phyloP scores from a whole-genome alignment of 1,284 basidiomycete genomes.

The Sporisorium sorghi region DNA sequence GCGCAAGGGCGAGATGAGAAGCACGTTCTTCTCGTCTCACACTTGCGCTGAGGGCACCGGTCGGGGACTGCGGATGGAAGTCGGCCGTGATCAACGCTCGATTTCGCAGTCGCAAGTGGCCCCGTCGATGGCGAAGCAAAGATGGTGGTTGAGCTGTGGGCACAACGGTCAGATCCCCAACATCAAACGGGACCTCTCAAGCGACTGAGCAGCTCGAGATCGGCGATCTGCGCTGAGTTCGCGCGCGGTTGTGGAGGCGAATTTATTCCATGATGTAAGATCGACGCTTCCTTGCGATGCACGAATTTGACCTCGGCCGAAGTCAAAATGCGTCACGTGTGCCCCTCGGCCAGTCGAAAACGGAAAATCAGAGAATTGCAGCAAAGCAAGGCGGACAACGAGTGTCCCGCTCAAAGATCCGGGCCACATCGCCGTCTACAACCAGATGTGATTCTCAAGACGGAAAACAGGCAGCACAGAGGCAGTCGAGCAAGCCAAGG shows the following conservation, averaged over 20 bases:
- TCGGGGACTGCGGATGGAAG: not conserved
- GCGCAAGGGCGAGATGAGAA: constrained; percentile 3
- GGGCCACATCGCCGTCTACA: not conserved
- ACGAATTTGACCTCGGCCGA: not conserved
- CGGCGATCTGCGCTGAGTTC: not conserved
- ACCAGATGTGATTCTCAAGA: not conserved
- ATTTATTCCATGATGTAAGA: not conserved
- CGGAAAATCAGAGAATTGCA: not conserved
- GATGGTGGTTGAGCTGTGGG: too few species aligned
- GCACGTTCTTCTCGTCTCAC: not conserved
- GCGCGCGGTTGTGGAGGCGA: not conserved
- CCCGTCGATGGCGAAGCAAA: too few species aligned
- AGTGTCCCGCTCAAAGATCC: constrained; percentile 1
- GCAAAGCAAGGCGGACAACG: not conserved
- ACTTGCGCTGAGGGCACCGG: not conserved
- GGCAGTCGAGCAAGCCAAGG: too few species aligned
- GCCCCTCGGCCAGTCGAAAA: not conserved
- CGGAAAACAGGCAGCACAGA: not conserved
- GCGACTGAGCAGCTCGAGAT: not conserved
- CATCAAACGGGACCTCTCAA: too few species aligned
- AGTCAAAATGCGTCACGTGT: not conserved
- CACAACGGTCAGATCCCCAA: too few species aligned
- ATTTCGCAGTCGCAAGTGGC: too few species aligned
- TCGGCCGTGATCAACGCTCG: too few species aligned
- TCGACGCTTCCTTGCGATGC: not conserved